Evolutionary conservation across 1,139 yeast species (phyloP).

Genomic region (Yamadazyma kanchanaburiensis): DNA sequence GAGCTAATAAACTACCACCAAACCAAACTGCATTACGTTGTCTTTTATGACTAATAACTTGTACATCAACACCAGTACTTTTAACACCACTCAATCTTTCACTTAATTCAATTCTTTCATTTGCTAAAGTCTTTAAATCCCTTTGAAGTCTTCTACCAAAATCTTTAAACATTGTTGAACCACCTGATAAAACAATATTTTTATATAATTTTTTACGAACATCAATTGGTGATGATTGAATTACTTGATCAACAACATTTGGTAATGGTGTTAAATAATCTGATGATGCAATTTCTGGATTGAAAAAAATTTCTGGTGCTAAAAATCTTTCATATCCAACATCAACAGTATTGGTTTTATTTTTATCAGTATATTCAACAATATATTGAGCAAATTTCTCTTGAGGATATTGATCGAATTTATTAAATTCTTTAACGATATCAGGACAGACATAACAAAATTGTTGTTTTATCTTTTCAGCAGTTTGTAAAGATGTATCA

Average conservation of each 20-base stretch:
- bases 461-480: conserved; percentile 94
- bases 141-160: conserved; percentile 97
- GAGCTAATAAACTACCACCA: conserved; percentile 96
- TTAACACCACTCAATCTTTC: conserved; percentile 79
- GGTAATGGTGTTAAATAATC: conserved; percentile 97
- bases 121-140: conserved; percentile 83
- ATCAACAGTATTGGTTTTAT: conserved; percentile 69
- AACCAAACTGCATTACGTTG: conserved; percentile 99
- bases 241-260: conserved; percentile 88
- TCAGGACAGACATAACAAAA: conserved; percentile 97
- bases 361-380: conserved; percentile 74
- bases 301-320: conserved; percentile 98
- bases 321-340: conserved; percentile 96
- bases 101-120: conserved; percentile 80
- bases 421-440: conserved; percentile 92
- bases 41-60: conserved; percentile 94
- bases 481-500: conserved; percentile 91
- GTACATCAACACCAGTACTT: conserved; percentile 94
- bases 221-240: conserved; percentile 94
- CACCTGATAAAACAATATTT: conserved; percentile 93
- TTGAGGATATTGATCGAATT: conserved; percentile 86
- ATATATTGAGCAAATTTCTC: conserved; percentile 91
- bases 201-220: conserved; percentile 95
- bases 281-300: conserved; percentile 94
- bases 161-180: conserved; percentile 98